These are phyloP conservation scores for Cutaneotrichosporon dermatis DNA, from an alignment of 1,284 basidiomycete genomes.

Conservation along the genomic window DNA sequence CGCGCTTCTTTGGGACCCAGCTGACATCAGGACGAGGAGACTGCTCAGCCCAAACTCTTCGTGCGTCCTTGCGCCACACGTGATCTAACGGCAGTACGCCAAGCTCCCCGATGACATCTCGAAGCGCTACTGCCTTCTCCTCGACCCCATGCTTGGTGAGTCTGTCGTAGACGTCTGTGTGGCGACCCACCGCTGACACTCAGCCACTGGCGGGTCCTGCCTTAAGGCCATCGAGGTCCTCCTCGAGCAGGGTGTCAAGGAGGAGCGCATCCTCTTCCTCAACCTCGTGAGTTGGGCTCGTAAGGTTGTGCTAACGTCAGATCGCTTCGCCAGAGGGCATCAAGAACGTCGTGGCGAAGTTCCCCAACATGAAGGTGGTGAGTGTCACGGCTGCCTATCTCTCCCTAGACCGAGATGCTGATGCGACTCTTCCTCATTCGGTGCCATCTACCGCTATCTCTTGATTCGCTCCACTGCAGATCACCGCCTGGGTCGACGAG, in stretches of 20 bases:
- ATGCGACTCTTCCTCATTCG: not conserved
- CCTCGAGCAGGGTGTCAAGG: slow-evolving; percentile 73
- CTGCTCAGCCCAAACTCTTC: slow-evolving; percentile 80
- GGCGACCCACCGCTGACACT: slow-evolving; percentile 1
- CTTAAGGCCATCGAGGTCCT: slow-evolving; percentile 93
- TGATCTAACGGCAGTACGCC: slow-evolving; percentile 47
- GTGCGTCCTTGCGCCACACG: slow-evolving; percentile 14
- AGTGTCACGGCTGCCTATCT: slow-evolving; percentile 37
- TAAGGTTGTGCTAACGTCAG: slow-evolving; percentile 49
- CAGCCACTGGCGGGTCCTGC: slow-evolving; percentile 95
- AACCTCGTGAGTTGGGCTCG: slow-evolving; percentile 71
- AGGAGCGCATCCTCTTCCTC: slow-evolving; percentile 87
- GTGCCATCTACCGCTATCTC: not conserved
- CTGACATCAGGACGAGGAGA: slow-evolving; percentile 75
- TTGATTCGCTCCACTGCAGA: slow-evolving; percentile 49
- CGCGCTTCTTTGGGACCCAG: not conserved
- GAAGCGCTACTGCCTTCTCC: slow-evolving; percentile 81
- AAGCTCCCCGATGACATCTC: slow-evolving; percentile 93
- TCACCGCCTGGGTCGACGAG: slow-evolving; percentile 96
- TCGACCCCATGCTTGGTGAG: slow-evolving; percentile 96
- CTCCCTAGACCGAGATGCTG: too few species aligned
- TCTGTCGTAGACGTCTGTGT: not conserved
- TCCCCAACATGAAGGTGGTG: slow-evolving; percentile 77
- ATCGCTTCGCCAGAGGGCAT: slow-evolving; percentile 90
- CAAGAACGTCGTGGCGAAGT: slow-evolving; percentile 71